These are phyloP conservation scores for Colletotrichum spinosum DNA, from an alignment of 2,329 filamentous ascomycete species.

Conservation along the genomic window DNA sequence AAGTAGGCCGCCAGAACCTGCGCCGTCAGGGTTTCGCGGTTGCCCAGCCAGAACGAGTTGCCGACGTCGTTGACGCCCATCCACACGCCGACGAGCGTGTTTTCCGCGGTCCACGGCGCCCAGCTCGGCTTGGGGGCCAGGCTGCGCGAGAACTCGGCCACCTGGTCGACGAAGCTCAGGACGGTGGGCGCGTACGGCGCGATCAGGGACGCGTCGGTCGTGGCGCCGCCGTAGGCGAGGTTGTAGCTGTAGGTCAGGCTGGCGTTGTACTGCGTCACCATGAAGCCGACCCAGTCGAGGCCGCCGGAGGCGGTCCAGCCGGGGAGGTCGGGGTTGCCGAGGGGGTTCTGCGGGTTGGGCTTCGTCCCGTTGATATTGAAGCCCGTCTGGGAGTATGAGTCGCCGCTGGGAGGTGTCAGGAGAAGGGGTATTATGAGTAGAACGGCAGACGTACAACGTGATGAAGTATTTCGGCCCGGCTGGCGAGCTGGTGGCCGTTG, in stretches of 20 bases:
- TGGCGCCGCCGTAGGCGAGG: constrained; percentile 63
- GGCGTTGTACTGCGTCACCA: constrained; percentile 55
- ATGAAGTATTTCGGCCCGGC: constrained; percentile 50
- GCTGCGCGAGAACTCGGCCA: constrained; percentile 52
- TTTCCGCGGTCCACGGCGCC: constrained; percentile 54
- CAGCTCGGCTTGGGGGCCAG: constrained; percentile 45
- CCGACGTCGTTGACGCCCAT: constrained; percentile 69
- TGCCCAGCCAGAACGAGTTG: constrained; percentile 54
- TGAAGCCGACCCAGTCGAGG: constrained; percentile 60
- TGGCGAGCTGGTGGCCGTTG: constrained; percentile 9
- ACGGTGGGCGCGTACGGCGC: constrained; percentile 60
- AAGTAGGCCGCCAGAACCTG: constrained; percentile 58
- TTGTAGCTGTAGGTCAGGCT: constrained; percentile 60
- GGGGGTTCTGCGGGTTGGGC: constrained; percentile 64
- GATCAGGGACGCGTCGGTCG: constrained; percentile 61
- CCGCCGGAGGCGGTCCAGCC: constrained; percentile 60
- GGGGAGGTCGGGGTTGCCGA: constrained; percentile 69
- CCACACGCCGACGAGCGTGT: constrained; percentile 62
- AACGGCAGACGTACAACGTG: constrained; percentile 49
- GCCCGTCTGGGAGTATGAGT: constrained; percentile 70
- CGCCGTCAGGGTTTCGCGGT: constrained; percentile 44
- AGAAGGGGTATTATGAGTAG: neutral
- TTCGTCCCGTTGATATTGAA: constrained; percentile 63
- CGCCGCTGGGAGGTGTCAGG: constrained; percentile 55
- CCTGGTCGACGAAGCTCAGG: constrained; percentile 64